phyloP scores from a whole-genome alignment of 805 yeast species.

The Gaillardinia entomophila region DNA sequence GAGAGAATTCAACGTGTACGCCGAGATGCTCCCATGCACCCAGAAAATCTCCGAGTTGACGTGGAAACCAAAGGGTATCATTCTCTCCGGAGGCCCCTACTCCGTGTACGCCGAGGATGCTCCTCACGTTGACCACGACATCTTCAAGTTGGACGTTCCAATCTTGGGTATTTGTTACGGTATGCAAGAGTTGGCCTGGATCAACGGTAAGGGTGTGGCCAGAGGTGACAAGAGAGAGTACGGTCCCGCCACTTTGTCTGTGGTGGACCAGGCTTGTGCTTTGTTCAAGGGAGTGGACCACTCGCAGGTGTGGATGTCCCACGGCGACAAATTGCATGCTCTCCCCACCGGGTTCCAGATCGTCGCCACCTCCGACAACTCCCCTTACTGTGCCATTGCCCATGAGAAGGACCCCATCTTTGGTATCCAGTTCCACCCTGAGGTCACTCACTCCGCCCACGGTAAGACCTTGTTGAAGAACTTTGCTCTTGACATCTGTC shows the following conservation, averaged over 20 bases:
- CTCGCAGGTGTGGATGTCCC: slow-evolving; percentile 99
- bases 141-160: slow-evolving; percentile 88
- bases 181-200: slow-evolving; percentile 99
- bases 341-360: slow-evolving; percentile 85
- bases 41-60: slow-evolving; percentile 88
- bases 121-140: slow-evolving; percentile 94
- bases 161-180: slow-evolving; percentile 98
- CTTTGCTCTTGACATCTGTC: slow-evolving; percentile 89
- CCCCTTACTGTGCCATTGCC: slow-evolving; percentile 92
- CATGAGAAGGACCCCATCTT: slow-evolving; percentile 67
- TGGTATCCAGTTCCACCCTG: slow-evolving; percentile 99
- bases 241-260: slow-evolving; percentile 89
- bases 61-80: slow-evolving; percentile 96
- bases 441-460: slow-evolving; percentile 91
- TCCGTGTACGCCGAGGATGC: slow-evolving; percentile 93
- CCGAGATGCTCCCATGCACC: slow-evolving; percentile 99
- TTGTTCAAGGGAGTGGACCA: slow-evolving; percentile 86
- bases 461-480: slow-evolving; percentile 85
- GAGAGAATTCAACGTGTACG: slow-evolving; percentile 96
- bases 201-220: slow-evolving; percentile 87
- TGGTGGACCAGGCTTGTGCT: slow-evolving; percentile 59
- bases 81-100: slow-evolving; percentile 96
- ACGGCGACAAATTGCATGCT: slow-evolving; percentile 90
- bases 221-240: slow-evolving; percentile 97
- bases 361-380: slow-evolving; percentile 88